Conservation (phyloP, 1,284 basidiomycete species). For the Cryptococcus amylolentus region DNA sequence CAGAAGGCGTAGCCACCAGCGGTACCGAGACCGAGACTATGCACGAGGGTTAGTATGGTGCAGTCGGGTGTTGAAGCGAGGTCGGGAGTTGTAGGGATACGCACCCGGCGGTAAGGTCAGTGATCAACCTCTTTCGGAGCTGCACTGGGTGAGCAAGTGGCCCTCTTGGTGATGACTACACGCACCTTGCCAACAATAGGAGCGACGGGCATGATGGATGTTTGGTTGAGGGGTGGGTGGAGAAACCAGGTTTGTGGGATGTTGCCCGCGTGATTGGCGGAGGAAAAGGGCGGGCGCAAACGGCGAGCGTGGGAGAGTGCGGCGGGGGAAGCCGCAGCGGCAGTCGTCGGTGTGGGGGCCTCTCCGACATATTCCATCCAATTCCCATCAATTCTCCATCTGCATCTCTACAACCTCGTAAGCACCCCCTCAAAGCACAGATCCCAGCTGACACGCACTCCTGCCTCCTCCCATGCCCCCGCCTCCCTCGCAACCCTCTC, state of each 20-base stretch:
- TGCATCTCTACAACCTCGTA: not conserved
- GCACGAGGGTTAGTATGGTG: not conserved
- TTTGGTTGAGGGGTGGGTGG: constrained; percentile 5
- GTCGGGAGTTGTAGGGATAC: not conserved
- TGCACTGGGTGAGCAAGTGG: constrained; percentile 2
- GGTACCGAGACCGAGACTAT: constrained; percentile 67
- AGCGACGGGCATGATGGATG: constrained; percentile 64
- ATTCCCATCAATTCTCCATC: not conserved
- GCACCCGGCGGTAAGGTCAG: constrained; percentile 63
- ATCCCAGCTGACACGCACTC: not conserved
- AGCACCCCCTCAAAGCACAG: not conserved
- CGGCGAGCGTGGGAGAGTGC: constrained; percentile 8
- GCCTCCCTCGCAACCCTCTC: constrained; percentile 1
- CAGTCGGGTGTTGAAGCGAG: not conserved
- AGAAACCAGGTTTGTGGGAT: constrained; percentile 4
- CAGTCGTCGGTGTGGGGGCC: too few species aligned
- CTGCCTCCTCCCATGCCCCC: not conserved
- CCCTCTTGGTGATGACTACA: not conserved
- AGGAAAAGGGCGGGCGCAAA: not conserved
- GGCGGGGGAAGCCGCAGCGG: not conserved
- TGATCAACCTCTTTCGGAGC: constrained; percentile 80
- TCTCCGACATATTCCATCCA: not conserved
- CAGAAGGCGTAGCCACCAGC: constrained; percentile 71
- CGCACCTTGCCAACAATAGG: constrained; percentile 72
- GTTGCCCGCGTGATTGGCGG: constrained; percentile 13